Percentiles rank a stretch among this genome's conserved stretches.
Evolutionary conservation across 495 filamentous ascomycete species (phyloP).

Genomic region (Hypoxylon perforatum): DNA sequence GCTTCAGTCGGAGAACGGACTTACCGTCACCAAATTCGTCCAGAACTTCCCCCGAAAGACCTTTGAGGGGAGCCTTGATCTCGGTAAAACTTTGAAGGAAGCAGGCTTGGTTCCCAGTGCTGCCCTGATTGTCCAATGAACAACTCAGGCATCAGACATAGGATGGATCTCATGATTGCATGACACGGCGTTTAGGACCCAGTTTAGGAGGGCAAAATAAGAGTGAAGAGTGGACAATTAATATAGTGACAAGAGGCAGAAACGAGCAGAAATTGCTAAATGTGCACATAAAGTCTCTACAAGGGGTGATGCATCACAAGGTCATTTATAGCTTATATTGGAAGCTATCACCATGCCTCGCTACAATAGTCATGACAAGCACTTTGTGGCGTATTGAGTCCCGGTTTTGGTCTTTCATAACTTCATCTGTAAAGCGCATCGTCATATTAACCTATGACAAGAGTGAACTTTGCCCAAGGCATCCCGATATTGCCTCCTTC

Average conservation of each 20-base stretch:
- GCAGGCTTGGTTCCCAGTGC: constrained; percentile 90
- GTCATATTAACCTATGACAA: constrained; percentile 54
- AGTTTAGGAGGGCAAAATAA: constrained; percentile 16
- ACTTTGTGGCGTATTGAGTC: constrained; percentile 32
- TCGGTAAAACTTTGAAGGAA: constrained; percentile 91
- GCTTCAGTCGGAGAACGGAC: constrained; percentile 68
- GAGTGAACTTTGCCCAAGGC: constrained; percentile 47
- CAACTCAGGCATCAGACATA: constrained; percentile 1
- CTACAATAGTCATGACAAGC: constrained; percentile 14
- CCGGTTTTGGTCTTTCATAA: constrained; percentile 34
- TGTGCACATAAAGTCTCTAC: constrained; percentile 18
- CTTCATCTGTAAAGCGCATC: constrained; percentile 40
- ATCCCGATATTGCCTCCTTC: constrained; percentile 50
- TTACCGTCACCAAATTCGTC: constrained; percentile 75
- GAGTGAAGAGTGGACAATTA: constrained; percentile 2
- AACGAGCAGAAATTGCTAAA: constrained; percentile 16
- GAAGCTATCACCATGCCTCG: constrained; percentile 1
- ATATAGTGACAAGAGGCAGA: not conserved
- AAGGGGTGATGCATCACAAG: constrained; percentile 16
- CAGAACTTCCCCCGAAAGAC: constrained; percentile 89
- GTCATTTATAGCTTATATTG: constrained; percentile 10
- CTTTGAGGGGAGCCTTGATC: constrained; percentile 78
- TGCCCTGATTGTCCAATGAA: constrained; percentile 78
- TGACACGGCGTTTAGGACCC: constrained; percentile 31
- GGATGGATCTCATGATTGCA: constrained; percentile 32